Evolutionary conservation across 1,284 basidiomycete species (phyloP).

Genomic region (Sparassis latifolia): DNA sequence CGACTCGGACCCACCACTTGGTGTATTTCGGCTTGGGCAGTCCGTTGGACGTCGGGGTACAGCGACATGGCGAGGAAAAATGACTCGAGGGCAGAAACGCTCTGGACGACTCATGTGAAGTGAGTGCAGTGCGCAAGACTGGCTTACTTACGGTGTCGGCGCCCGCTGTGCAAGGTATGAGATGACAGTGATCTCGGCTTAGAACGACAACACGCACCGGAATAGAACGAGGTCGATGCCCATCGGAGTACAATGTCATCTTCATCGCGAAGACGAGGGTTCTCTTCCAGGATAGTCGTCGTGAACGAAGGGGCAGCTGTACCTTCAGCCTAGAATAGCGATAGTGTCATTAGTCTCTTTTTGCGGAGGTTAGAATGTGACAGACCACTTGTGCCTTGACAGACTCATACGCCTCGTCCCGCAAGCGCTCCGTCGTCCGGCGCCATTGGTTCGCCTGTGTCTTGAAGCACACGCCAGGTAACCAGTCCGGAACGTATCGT

Average conservation of each 20-base stretch:
- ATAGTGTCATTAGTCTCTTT: neutral
- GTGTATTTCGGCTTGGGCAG: constrained; percentile 20
- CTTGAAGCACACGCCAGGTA: constrained; percentile 6
- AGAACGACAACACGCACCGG: neutral
- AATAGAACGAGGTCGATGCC: neutral
- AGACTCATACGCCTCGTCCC: neutral
- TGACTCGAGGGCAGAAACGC: neutral
- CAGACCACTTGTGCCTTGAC: constrained; percentile 1
- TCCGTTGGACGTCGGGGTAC: constrained; percentile 19
- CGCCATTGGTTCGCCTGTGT: constrained; percentile 6
- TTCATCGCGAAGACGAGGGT: neutral
- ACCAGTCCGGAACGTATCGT: constrained; percentile 4
- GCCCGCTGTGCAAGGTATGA: neutral
- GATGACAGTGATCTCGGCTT: neutral
- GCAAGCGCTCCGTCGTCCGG: neutral
- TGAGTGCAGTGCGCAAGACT: neutral
- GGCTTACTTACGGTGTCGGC: neutral
- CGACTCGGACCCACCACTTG: constrained; percentile 15
- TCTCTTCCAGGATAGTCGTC: neutral
- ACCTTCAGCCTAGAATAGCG: neutral
- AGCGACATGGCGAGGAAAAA: constrained; percentile 23
- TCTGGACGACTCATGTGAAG: neutral
- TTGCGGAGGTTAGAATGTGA: neutral
- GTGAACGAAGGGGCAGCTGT: neutral
- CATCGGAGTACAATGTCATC: neutral